Conservation (phyloP, 2,329 filamentous ascomycete genomes). For the Stenocarpella maydis region DNA sequence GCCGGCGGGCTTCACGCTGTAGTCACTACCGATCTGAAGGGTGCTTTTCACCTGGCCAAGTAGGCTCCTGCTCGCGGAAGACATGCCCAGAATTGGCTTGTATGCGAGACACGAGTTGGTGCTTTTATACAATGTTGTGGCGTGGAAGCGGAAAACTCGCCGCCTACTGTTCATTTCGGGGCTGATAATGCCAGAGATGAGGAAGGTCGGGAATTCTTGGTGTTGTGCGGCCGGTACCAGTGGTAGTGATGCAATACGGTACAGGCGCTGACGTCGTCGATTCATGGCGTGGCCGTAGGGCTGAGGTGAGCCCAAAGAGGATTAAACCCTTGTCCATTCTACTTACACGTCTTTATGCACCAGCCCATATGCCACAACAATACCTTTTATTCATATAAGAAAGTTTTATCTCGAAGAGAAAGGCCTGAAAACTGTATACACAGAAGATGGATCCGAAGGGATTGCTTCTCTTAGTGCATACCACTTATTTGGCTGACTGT, state of each 20-base stretch:
- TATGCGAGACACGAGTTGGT: background rate
- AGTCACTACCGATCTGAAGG: conserved; percentile 28
- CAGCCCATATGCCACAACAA: too few species aligned
- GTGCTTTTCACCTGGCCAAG: conserved; percentile 20
- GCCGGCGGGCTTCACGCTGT: conserved; percentile 15
- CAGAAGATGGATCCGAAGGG: too few species aligned
- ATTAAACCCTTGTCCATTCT: background rate
- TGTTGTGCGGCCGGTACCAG: too few species aligned
- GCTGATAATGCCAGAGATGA: background rate
- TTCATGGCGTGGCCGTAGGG: background rate
- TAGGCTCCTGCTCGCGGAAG: background rate
- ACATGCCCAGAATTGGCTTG: background rate
- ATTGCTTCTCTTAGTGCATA: too few species aligned
- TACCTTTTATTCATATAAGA: too few species aligned
- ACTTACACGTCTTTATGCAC: too few species aligned
- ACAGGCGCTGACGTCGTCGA: conserved; percentile 7
- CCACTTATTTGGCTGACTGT: too few species aligned
- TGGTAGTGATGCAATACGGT: background rate
- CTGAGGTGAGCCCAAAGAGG: background rate
- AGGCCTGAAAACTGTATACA: too few species aligned
- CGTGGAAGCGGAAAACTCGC: background rate
- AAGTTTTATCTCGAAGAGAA: too few species aligned
- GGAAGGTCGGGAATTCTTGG: too few species aligned
- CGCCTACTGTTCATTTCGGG: background rate
- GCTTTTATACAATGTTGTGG: background rate